Conservation (phyloP, 306 rosid species). For the Hippophae gyantsensis region DNA sequence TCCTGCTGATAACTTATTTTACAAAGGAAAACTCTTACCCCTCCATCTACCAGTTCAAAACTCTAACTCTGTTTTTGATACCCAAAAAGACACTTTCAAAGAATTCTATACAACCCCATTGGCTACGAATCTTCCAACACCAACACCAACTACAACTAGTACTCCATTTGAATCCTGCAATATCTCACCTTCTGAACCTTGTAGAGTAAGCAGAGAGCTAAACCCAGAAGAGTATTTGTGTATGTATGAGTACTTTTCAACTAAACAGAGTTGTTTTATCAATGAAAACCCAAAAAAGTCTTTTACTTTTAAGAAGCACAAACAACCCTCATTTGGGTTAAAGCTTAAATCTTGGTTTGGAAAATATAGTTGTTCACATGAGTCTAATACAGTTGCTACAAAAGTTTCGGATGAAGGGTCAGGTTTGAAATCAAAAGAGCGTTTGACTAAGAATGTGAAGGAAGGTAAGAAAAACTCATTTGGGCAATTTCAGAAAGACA, state of each 20-base stretch:
- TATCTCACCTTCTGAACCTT: slow-evolving; percentile 64
- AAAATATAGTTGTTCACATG: slow-evolving; percentile 73
- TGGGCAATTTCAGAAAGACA: slow-evolving; percentile 51
- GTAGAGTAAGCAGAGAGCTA: slow-evolving; percentile 66
- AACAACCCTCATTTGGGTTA: slow-evolving; percentile 55
- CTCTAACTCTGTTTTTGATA: slow-evolving; percentile 15
- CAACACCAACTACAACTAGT: slow-evolving; percentile 45
- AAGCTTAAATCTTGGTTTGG: slow-evolving; percentile 73
- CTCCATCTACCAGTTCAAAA: slow-evolving; percentile 77
- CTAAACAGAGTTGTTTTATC: slow-evolving; percentile 21
- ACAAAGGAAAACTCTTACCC: slow-evolving; percentile 95
- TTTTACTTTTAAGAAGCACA: slow-evolving; percentile 62
- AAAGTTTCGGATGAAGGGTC: slow-evolving; percentile 64
- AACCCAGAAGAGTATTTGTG: slow-evolving; percentile 40
- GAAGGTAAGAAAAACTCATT: slow-evolving; percentile 34
- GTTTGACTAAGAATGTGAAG: no score
- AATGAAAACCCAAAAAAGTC: slow-evolving; percentile 41
- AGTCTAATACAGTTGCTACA: slow-evolving; percentile 12
- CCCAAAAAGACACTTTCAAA: slow-evolving; percentile 24
- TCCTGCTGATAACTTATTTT: slow-evolving; percentile 97
- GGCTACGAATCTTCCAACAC: slow-evolving; percentile 26
- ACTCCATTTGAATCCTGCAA: slow-evolving; percentile 92
- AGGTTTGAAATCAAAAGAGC: slow-evolving; percentile 33
- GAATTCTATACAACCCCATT: slow-evolving; percentile 79
- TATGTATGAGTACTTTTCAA: slow-evolving; percentile 23